Conservation (phyloP, 2,329 filamentous ascomycete genomes). For the Sphaerulina vaccinii region DNA sequence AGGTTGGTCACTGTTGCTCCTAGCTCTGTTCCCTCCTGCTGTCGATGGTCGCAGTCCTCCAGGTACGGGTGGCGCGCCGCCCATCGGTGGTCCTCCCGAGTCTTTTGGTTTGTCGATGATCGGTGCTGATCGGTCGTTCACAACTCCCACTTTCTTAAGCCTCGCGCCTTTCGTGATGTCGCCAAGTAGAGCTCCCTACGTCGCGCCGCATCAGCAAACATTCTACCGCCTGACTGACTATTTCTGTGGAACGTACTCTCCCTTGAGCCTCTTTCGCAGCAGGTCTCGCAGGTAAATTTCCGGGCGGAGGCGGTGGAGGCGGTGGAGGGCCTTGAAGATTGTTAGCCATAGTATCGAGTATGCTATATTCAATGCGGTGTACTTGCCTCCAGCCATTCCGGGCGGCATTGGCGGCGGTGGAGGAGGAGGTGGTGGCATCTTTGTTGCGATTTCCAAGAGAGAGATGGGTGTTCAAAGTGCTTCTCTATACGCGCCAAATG, state of each 20-base stretch:
- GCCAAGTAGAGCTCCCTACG: conserved; percentile 76
- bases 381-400: conserved; percentile 55
- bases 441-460: too few species aligned
- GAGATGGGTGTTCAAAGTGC: not conserved
- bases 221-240: not conserved
- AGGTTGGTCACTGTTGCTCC: conserved; percentile 79
- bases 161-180: conserved; percentile 81
- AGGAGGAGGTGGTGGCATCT: conserved; percentile 58
- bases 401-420: conserved; percentile 63
- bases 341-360: conserved; percentile 10
- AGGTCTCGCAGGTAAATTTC: conserved; percentile 56
- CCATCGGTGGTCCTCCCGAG: conserved; percentile 58
- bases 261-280: conserved; percentile 55
- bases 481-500: not conserved
- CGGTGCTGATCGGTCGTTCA: conserved; percentile 90
- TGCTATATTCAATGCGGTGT: not conserved
- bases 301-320: conserved; percentile 52
- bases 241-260: conserved; percentile 56
- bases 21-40: conserved; percentile 59
- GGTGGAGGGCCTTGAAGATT: conserved; percentile 21
- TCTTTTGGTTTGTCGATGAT: conserved; percentile 57
- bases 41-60: conserved; percentile 70
- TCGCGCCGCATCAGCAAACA: conserved; percentile 12
- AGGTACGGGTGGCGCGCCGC: conserved; percentile 79
- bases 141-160: conserved; percentile 76